phyloP scores from a whole-genome alignment of 2,329 filamentous ascomycete species.

The Elsinoe ampelina region DNA sequence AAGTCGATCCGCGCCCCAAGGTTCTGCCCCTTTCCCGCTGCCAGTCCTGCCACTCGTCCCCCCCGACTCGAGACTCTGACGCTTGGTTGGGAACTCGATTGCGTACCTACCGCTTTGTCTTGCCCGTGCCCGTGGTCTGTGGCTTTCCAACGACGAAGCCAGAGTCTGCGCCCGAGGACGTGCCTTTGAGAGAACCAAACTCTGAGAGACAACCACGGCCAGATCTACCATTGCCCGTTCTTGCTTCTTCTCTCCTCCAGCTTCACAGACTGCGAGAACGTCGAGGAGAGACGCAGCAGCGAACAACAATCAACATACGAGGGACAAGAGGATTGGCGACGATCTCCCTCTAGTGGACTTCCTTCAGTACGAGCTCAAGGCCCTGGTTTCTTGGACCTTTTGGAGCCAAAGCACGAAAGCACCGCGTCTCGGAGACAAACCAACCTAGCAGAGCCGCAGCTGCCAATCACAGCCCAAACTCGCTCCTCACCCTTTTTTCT shows the following conservation, averaged over 20 bases:
- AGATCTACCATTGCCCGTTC: conserved; percentile 2
- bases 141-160: background rate
- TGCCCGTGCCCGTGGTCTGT: conserved; percentile 4
- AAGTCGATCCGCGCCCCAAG: background rate
- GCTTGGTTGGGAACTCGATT: conserved; percentile 10
- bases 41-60: background rate
- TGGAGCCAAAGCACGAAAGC: background rate
- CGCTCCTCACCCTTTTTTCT: conserved; percentile 10
- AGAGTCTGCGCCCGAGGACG: background rate
- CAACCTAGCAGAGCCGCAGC: conserved; percentile 8
- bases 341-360: background rate
- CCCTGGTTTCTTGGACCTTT: background rate
- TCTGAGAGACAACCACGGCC: background rate
- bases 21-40: conserved; percentile 8
- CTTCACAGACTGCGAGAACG: background rate
- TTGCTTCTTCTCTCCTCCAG: background rate
- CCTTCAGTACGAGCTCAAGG: background rate
- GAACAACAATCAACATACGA: background rate
- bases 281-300: background rate
- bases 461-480: background rate
- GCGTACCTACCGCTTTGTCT: conserved; percentile 8
- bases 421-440: conserved; percentile 7
- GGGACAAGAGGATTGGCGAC: background rate
- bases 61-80: background rate
- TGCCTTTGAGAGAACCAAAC: background rate